phyloP scores from a whole-genome alignment of 1,139 yeast genomes.

The Arxiozyma slooffiae region DNA sequence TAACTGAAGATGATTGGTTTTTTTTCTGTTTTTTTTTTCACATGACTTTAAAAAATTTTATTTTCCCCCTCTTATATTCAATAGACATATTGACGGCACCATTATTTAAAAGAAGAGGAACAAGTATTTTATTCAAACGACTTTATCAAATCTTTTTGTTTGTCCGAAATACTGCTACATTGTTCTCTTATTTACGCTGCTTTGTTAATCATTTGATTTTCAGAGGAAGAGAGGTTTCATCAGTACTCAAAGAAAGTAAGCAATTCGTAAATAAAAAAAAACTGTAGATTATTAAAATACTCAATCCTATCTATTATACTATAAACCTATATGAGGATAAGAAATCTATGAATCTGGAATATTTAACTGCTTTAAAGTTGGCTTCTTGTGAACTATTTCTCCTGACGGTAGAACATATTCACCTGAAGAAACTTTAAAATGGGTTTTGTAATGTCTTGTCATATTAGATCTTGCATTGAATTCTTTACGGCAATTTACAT shows the following conservation, averaged over 20 bases:
- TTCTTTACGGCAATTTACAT: constrained; percentile 56
- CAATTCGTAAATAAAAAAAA: too few species aligned
- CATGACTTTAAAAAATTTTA: too few species aligned
- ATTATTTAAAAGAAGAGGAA: background rate
- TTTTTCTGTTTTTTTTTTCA: too few species aligned
- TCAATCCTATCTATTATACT: background rate
- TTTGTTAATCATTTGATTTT: background rate
- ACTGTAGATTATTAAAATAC: background rate
- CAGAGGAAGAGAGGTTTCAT: too few species aligned
- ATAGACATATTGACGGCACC: background rate
- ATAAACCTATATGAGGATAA: background rate
- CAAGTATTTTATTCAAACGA: too few species aligned
- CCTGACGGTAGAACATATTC: constrained; percentile 18
- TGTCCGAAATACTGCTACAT: background rate
- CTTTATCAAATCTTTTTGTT: background rate
- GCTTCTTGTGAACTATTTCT: constrained; percentile 11
- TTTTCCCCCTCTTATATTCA: background rate
- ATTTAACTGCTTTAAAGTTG: constrained; percentile 11
- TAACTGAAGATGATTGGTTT: too few species aligned
- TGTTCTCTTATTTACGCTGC: background rate
- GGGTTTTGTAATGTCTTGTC: constrained; percentile 66
- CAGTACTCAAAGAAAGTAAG: too few species aligned
- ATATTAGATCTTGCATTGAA: constrained; percentile 75
- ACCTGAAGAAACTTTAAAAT: constrained; percentile 27
- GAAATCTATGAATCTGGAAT: background rate